A percentile compares a stretch with the other conserved stretches of the same genome.
Evolutionary conservation across 768 basidiomycete species (phyloP).

Genomic region (Psilocybe tampanensis): DNA sequence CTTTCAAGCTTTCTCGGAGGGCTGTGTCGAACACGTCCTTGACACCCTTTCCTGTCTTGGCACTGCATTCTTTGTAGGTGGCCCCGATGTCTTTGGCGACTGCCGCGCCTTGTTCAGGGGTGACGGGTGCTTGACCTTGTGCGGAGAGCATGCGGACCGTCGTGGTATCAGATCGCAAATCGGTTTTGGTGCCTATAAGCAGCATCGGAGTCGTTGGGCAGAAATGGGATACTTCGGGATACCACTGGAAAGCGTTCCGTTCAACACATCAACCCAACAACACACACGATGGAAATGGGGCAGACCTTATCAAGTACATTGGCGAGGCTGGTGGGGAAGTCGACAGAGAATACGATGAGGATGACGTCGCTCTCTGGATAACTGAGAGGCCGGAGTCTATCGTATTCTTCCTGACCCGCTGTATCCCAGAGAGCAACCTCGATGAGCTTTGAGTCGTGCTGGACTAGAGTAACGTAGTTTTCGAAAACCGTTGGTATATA

Average conservation of each 20-base stretch:
- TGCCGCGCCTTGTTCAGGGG: conserved; percentile 77
- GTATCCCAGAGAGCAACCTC: conserved; percentile 99
- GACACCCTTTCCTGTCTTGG: conserved; percentile 89
- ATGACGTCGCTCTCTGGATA: conserved; percentile 91
- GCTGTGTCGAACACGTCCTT: conserved; percentile 92
- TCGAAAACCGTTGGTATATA: conserved; percentile 95
- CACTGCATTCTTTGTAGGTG: conserved; percentile 91
- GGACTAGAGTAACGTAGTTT: conserved; percentile 88
- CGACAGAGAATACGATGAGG: conserved; percentile 92
- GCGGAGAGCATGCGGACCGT: conserved; percentile 88
- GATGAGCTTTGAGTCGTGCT: conserved; percentile 85
- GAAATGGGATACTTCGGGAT: conserved; percentile 91
- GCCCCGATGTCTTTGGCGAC: conserved; percentile 95
- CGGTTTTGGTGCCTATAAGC: conserved; percentile 92
- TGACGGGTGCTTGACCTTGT: conserved; percentile 83
- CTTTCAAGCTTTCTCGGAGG: conserved; percentile 85
- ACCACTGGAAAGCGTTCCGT: conserved; percentile 61
- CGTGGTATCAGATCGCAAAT: conserved; percentile 84
- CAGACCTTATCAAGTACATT: conserved; percentile 90
- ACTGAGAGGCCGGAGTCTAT: conserved; percentile 81
- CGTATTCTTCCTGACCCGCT: conserved; percentile 97
- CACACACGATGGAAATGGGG: conserved; percentile 16
- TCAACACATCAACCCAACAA: not conserved
- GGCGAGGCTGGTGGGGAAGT: conserved; percentile 88
- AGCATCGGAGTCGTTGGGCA: conserved; percentile 89